A percentile compares a stretch with the other conserved stretches of the same genome.
phyloP scores from a whole-genome alignment of 768 basidiomycete species.

The Crepidotus variabilis region DNA sequence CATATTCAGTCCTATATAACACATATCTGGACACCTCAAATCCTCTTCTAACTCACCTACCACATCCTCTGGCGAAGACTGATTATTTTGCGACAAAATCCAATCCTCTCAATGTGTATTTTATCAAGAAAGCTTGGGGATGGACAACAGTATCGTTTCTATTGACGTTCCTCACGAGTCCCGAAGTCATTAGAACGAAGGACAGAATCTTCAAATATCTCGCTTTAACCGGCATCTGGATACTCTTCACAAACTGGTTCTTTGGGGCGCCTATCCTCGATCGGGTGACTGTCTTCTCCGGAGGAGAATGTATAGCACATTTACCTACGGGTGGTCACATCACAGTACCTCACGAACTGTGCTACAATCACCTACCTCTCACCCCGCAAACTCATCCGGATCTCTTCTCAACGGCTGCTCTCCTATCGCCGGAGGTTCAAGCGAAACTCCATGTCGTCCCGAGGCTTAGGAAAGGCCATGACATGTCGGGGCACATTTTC shows the following conservation, averaged over 20 bases:
- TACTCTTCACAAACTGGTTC: conserved; percentile 80
- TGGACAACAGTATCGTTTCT: conserved; percentile 79
- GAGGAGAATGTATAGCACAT: conserved; percentile 72
- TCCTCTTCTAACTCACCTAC: conserved; percentile 61
- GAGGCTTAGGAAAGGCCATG: conserved; percentile 76
- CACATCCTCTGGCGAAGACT: conserved; percentile 59
- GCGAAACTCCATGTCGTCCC: conserved; percentile 49
- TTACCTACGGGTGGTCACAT: conserved; percentile 55
- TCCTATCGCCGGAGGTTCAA: conserved; percentile 29
- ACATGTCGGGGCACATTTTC: conserved; percentile 93
- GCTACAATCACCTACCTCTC: conserved; percentile 46
- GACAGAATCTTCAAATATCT: conserved; percentile 50
- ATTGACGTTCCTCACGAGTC: conserved; percentile 54
- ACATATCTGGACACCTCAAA: conserved; percentile 87
- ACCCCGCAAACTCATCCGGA: conserved; percentile 59
- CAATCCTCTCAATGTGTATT: conserved; percentile 78
- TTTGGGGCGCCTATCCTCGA: conserved; percentile 79
- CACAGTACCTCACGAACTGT: conserved; percentile 53
- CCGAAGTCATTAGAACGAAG: conserved; percentile 36
- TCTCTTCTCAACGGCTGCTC: conserved; percentile 43
- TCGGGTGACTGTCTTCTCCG: conserved; percentile 59
- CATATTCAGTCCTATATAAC: conserved; percentile 56
- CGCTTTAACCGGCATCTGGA: conserved; percentile 63
- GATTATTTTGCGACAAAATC: conserved; percentile 79
- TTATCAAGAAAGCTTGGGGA: conserved; percentile 89